Evolutionary conservation across 1,139 yeast species (phyloP).

Genomic region (Taphrina betulina): DNA sequence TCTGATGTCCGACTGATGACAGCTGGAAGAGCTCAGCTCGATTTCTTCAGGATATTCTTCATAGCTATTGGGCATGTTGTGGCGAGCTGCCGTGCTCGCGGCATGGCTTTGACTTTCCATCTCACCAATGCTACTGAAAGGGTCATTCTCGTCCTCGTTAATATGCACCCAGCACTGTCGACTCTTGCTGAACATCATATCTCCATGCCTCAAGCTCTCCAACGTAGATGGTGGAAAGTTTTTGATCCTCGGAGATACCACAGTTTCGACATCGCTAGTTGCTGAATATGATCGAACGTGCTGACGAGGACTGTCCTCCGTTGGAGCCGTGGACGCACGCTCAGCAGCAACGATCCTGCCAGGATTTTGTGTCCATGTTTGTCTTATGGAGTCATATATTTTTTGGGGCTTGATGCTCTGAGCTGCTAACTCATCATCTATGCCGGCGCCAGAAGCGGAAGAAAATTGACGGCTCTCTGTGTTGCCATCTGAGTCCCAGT

Average conservation of each 20-base stretch:
- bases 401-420: background rate
- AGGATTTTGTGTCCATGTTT: conserved; percentile 18
- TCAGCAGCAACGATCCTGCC: background rate
- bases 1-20: background rate
- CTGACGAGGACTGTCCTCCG: background rate
- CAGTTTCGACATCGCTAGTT: background rate
- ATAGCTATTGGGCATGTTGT: background rate
- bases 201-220: conserved; percentile 20
- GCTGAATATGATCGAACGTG: background rate
- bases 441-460: background rate
- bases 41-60: conserved; percentile 19
- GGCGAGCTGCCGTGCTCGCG: background rate
- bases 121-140: conserved; percentile 3
- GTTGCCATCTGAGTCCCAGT: conserved; percentile 19
- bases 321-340: background rate
- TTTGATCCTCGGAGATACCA: conserved; percentile 1
- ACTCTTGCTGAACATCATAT: conserved; percentile 22
- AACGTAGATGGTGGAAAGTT: conserved; percentile 25
- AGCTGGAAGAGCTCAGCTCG: conserved; percentile 9
- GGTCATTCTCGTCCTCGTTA: conserved; percentile 5
- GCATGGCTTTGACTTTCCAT: too few relatives aligned
- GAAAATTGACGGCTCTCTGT: conserved; percentile 23
- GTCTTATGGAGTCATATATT: conserved; percentile 21
- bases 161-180: conserved; percentile 17
- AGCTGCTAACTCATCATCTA: conserved; percentile 1